Evolutionary conservation across 1,284 basidiomycete genomes (phyloP).

Genomic region (Rhizopogon hawkerae): DNA sequence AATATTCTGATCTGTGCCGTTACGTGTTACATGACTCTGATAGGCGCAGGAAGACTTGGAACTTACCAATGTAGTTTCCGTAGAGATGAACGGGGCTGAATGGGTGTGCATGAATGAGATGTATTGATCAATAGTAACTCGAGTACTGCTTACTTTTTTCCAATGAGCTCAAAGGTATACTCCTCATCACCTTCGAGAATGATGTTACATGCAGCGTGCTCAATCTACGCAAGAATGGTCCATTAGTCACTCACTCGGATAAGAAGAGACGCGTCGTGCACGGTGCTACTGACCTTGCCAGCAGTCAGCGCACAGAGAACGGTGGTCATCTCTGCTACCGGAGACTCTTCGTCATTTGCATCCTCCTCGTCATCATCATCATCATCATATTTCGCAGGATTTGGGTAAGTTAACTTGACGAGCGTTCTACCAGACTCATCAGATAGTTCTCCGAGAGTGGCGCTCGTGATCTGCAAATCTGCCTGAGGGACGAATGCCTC

Average conservation of each 20-base stretch:
- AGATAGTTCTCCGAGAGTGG: constrained; percentile 69
- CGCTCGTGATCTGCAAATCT: constrained; percentile 80
- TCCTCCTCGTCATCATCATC: constrained; percentile 33
- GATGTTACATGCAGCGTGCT: constrained; percentile 73
- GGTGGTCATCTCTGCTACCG: constrained; percentile 33
- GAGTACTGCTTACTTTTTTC: constrained; percentile 65
- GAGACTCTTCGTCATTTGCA: constrained; percentile 43
- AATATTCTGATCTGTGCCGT: constrained; percentile 37
- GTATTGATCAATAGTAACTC: not conserved
- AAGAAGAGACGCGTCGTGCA: constrained; percentile 2
- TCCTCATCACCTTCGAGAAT: constrained; percentile 68
- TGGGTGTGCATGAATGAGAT: not conserved
- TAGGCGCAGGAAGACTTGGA: not conserved
- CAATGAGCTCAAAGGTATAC: constrained; percentile 65
- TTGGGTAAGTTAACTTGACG: constrained; percentile 68
- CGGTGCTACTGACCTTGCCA: constrained; percentile 46
- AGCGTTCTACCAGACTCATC: constrained; percentile 64
- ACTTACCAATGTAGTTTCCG: constrained; percentile 82
- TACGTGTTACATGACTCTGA: not conserved
- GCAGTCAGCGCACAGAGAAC: constrained; percentile 63
- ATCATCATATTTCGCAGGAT: constrained; percentile 32
- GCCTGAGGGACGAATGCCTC: constrained; percentile 54
- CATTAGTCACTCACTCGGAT: constrained; percentile 8
- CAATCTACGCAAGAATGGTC: constrained; percentile 43
- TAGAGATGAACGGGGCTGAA: constrained; percentile 73